Conservation (phyloP, 129 eudicot species). For the Ambrosia trifida region DNA sequence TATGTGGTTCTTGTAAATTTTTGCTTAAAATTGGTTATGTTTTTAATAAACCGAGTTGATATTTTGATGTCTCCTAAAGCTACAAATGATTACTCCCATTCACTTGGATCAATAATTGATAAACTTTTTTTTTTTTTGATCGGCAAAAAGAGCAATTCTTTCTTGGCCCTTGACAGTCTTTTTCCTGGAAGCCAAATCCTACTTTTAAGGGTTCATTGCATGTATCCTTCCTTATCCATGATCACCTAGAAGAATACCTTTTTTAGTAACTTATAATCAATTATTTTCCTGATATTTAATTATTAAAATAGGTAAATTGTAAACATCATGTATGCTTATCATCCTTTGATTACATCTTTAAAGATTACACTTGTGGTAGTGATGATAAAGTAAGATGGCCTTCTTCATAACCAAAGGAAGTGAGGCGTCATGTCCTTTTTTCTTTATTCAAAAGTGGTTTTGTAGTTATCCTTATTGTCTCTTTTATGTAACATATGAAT, state of each 20-base stretch:
- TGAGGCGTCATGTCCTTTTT: conserved; percentile 9
- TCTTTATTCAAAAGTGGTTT: conserved; percentile 13
- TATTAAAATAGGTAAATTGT: conserved; percentile 1
- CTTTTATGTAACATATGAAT: background rate
- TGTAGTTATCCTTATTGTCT: conserved; percentile 26
- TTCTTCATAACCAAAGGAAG: conserved; percentile 11
- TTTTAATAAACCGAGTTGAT: too few relatives aligned
- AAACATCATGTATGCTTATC: conserved; percentile 23
- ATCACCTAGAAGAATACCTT: conserved; percentile 1
- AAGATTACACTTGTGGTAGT: conserved; percentile 18
- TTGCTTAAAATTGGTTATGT: too few relatives aligned
- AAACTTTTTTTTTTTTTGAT: too few relatives aligned
- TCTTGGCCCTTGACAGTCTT: conserved; percentile 15
- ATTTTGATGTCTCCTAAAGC: background rate
- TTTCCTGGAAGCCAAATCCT: conserved; percentile 3
- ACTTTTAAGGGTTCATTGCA: conserved; percentile 30
- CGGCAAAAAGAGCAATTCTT: background rate
- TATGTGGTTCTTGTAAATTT: too few relatives aligned
- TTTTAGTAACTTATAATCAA: background rate
- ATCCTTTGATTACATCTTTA: conserved; percentile 14
- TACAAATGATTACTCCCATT: background rate
- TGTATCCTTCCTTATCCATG: conserved; percentile 22
- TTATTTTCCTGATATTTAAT: background rate
- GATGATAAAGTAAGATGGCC: conserved; percentile 10
- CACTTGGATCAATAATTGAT: background rate